Evolutionary conservation across 768 basidiomycete genomes (phyloP), one percentile per base, ranked within the genome.

Genomic region (Lentinula lateritia): DNA sequence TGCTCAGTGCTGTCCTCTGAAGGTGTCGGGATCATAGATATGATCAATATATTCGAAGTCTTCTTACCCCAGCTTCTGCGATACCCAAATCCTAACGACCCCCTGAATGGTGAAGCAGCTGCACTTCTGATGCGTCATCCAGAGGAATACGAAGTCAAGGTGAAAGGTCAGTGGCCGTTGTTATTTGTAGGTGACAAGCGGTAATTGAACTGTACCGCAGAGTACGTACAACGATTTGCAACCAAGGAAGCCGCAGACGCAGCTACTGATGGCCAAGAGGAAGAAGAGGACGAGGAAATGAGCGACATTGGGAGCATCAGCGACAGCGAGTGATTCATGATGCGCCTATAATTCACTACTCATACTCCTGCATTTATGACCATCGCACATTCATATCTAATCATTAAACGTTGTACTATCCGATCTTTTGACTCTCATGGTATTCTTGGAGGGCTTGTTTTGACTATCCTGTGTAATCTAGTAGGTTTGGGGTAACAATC

Each of bases 1-100:
- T 28, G 28, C 28, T 28, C 28, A 3, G 28, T 28, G 28, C 28
- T 28, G 3, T 28, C 28, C 28, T 28, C 28, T 28, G 28, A 28
- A 28, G 28, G 28, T 28, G 3, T 28, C 28, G 28, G 28, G 28
- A 3, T 50, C 54, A 69, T 9, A 98, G 96, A 98, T 76, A 95
- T 98, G 90, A 93, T 98, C 80, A 99, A 99, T 72, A 98, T 99
- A 65, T 98, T 99, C 70, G 97, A 99, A 74, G 90, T 93, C 54
- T 99, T 99, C 78, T 81, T 99, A 46, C 97, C 97, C 4, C 97
- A 99, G 73, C 85, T 99, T 1, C 77, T 99, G 60, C 90, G 95
- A 52, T 99, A 99, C 73, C 97, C 97, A 64, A 99, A 99, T 73
- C 96, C 97, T 12, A 94, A 95, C 63, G 97, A 99, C 72, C 97